phyloP scores from a whole-genome alignment of 2,329 filamentous ascomycete genomes.

The Trichoderma polysporum region DNA sequence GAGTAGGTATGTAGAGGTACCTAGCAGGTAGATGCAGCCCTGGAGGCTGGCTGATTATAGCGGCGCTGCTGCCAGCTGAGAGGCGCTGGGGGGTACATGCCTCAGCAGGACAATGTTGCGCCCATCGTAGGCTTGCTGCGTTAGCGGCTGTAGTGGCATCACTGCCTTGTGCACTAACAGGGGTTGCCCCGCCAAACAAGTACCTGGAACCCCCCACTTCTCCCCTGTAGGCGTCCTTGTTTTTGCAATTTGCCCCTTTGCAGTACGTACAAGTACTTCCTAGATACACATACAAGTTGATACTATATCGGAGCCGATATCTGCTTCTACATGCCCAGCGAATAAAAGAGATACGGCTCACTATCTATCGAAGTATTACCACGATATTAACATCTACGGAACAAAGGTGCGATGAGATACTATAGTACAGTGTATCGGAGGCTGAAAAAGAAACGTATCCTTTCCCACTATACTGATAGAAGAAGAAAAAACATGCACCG shows the following conservation, averaged over 20 bases:
- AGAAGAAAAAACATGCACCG: no score
- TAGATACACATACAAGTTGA: not conserved
- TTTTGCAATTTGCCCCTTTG: conserved; percentile 16
- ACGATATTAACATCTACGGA: not conserved
- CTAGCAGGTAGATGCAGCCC: not conserved
- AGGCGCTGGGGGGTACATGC: not conserved
- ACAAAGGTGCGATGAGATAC: not conserved
- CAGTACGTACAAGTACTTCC: not conserved
- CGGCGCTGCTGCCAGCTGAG: conserved; percentile 2
- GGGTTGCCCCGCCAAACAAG: conserved; percentile 13
- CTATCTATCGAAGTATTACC: no score
- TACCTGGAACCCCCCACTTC: not conserved
- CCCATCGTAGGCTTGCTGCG: not conserved
- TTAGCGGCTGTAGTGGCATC: not conserved
- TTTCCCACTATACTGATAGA: no score
- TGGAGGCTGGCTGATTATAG: not conserved
- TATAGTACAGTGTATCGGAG: not conserved
- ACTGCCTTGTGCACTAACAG: not conserved
- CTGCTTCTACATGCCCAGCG: not conserved
- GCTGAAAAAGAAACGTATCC: not conserved
- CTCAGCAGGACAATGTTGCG: not conserved
- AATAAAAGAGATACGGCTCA: no score
- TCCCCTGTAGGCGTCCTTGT: conserved; percentile 1
- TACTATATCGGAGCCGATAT: not conserved
- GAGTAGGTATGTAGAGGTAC: not conserved